phyloP scores from a whole-genome alignment of 148 eudicot species.

The Selenicereus undatus region DNA sequence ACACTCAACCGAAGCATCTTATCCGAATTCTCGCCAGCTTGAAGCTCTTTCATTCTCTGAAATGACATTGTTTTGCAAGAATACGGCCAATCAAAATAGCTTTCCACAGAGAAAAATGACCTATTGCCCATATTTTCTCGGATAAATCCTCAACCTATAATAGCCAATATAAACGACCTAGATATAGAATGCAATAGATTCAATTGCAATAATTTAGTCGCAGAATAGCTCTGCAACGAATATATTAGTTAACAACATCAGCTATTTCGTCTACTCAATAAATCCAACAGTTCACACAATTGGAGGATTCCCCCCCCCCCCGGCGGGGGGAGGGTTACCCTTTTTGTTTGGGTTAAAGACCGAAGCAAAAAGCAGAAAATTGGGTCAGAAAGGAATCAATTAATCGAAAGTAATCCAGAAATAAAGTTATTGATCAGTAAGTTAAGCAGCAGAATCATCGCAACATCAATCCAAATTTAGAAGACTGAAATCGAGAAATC shows the following conservation, averaged over 20 bases:
- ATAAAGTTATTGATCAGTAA: not conserved
- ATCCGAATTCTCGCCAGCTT: slow-evolving; percentile 55
- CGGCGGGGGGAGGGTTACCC: too few species aligned
- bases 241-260: not conserved
- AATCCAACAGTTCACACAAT: not conserved
- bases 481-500: not conserved
- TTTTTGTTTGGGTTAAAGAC: not conserved
- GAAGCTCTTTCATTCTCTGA: slow-evolving; percentile 89
- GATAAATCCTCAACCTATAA: not conserved
- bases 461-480: not conserved
- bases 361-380: not conserved
- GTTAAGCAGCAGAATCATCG: not conserved
- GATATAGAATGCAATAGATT: not conserved
- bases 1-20: slow-evolving; percentile 86
- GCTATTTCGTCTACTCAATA: not conserved
- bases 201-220: not conserved
- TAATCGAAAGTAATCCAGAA: not conserved
- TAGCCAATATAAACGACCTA: not conserved
- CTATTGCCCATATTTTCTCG: not conserved
- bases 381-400: not conserved
- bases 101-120: not conserved
- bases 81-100: slow-evolving; percentile 18
- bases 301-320: not conserved
- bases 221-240: not conserved
- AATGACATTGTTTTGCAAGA: slow-evolving; percentile 13